These are phyloP conservation scores for Colletotrichum sansevieriae DNA, from an alignment of 2,329 filamentous ascomycete species.

Conservation along the genomic window DNA sequence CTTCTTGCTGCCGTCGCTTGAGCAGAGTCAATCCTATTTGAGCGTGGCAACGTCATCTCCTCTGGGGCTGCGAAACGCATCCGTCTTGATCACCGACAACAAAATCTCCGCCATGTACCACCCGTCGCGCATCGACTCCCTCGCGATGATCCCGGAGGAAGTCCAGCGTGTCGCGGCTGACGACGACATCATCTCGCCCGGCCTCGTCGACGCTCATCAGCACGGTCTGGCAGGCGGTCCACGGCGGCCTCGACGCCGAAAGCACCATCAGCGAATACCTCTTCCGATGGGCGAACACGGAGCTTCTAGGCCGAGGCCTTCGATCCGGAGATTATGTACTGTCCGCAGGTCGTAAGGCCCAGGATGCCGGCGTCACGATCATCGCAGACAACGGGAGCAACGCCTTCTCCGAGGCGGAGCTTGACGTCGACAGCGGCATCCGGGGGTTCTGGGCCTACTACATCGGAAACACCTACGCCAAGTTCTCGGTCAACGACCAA, in stretches of 20 bases:
- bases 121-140: too few species aligned
- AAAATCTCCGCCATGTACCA: too few species aligned
- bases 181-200: constrained; percentile 55
- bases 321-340: not conserved
- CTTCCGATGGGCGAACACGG: constrained; percentile 6
- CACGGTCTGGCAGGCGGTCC: constrained; percentile 59
- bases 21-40: too few species aligned
- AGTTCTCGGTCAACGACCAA: constrained; percentile 51
- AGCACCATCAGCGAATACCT: constrained; percentile 44
- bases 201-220: constrained; percentile 58
- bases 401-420: constrained; percentile 59
- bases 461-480: constrained; percentile 48
- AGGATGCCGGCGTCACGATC: not conserved
- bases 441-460: constrained; percentile 60
- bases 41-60: too few species aligned
- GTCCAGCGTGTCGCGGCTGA: too few species aligned
- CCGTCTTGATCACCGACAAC: too few species aligned
- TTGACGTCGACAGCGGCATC: constrained; percentile 62
- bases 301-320: not conserved
- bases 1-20: too few species aligned
- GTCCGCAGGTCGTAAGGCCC: not conserved
- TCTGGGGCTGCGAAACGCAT: too few species aligned
- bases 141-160: too few species aligned
- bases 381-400: constrained; percentile 63
- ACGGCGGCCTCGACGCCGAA: constrained; percentile 41